Evolutionary conservation across 345 rosid genomes (phyloP).

Genomic region (Dipteronia sinensis): DNA sequence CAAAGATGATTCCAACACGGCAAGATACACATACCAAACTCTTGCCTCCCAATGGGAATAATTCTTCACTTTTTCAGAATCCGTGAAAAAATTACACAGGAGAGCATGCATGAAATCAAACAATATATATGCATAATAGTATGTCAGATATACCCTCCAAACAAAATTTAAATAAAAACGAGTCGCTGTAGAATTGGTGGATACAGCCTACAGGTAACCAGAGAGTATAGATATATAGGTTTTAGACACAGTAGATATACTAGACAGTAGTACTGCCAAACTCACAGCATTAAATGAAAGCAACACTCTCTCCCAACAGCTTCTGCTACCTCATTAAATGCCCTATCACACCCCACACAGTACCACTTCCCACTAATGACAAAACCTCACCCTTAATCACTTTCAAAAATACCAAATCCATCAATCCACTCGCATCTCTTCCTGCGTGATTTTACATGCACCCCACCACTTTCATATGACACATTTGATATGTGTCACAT

Average conservation of each 20-base stretch:
- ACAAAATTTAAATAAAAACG: background rate
- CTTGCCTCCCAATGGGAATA: background rate
- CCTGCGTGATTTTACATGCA: background rate
- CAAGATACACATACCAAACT: background rate
- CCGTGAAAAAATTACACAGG: no score
- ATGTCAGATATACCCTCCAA: background rate
- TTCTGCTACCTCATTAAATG: slow-evolving; percentile 43
- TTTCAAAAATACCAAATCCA: background rate
- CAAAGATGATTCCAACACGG: background rate
- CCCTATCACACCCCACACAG: background rate
- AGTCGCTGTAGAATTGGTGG: slow-evolving; percentile 9
- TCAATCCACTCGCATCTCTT: background rate
- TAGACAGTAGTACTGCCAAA: slow-evolving; percentile 11
- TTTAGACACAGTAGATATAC: no score
- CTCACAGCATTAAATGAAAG: slow-evolving; percentile 33
- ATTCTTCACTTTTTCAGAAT: background rate
- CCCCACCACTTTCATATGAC: no score
- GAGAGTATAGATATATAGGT: background rate
- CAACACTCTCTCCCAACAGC: slow-evolving; percentile 32
- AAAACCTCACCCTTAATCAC: background rate
- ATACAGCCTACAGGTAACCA: slow-evolving; percentile 14
- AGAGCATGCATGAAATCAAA: background rate
- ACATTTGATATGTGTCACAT: no score
- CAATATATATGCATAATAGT: no score
- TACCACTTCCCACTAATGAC: background rate